Evolutionary conservation across 805 yeast species (phyloP), one percentile per base, ranked within the genome.

Genomic region (Wickerhamiella australiensis): DNA sequence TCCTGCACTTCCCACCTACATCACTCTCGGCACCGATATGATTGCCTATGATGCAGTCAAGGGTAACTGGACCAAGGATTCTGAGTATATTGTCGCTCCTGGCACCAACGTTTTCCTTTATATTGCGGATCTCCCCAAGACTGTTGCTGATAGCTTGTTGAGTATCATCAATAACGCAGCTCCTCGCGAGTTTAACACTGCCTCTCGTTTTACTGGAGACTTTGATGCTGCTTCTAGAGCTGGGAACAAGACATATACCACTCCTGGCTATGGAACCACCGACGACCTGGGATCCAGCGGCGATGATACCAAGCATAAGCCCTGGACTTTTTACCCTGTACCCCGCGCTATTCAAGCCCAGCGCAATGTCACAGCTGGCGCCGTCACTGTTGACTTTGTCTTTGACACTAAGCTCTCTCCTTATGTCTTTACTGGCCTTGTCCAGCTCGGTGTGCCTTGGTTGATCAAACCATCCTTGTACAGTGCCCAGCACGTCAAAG

Each of bases 201-300:
- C 50, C 56, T 33, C 41, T 21, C 41, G 40, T 13, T 31, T 44
- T 15, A 38, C 17, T 15, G 47, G 31, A 37, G 29, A 29, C 12
- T 18, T 9, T 11, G 38, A 3, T 43, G 38, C 35, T 15, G 26
- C 38, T 27, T 23, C 26, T 7, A 48, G 50, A 37, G 36, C 47
- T 7, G 27, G 27, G 9, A 54, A 58, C 26, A 47, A 59, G 29
- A 46, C 60, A 8, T 59, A 72, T 41, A 44, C 47, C 12, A 59
- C 78, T 1, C 77, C 76, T 53, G 98, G 98, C 0, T 84, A 82
- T 57, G 79, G 78, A 0, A 90, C 98, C 0, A 58, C 65, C 42
- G 98, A 92, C 61, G 97, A 90, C 59, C 72, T 74, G 57, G 98
- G 96, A 0, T 65, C 70, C 54, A 78, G 79, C 54, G 98, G 98